Base-by-base conservation (phyloP, 371 early-diverging fungal genomes). In the Actinomortierella ambigua region DNA sequence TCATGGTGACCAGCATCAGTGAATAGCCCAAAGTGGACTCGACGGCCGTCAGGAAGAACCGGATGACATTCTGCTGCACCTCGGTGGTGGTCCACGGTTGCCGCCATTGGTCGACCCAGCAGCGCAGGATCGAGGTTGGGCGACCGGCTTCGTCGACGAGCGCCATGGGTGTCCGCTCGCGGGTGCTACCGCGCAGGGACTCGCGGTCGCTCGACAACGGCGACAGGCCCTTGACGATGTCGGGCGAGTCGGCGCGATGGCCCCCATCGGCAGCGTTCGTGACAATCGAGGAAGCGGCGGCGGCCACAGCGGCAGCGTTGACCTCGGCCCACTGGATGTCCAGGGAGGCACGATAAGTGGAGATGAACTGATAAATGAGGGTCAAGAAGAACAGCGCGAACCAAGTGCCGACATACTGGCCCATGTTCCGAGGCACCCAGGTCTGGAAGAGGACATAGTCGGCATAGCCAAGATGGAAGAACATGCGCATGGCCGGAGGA, bases 1-100 rank as follows among this genome's bases (percentile, higher is more conserved):
- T 85, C 90, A 89, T 89, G 53, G 82, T 81, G 18, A 87, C 62
- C 61, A 89, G 63, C 90, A 89, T 89, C 54, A 86, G 71, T 0
- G 75, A 50, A 69, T 88, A 88, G 0, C 84, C 81, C 1, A 79
- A 28, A 4, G 79, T 76, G 13, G 78, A 77, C 50, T 77, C 77
- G 29, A 81, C 50, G 53, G 73, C 76, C 2, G 69, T 76, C 55
- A 79, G 54, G 11, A 63, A 46, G n/a, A 68, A 61, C 2, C 79
- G 73, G 53, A 69, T 57, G 20, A 64, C 22, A 57, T 76, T 70
- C 48, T 69, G 67, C 34, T 43, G 47, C 22, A 34, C 57, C 48
- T 76, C 67, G 18, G 44, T 63, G 44, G 49, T 1, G 3, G 60
- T 59, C 73, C 63, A 73, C 0, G 73, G 73, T 24, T 66, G 63